A percentile compares a stretch with the other conserved stretches of the same genome.
Evolutionary conservation across 2,329 filamentous ascomycete species (phyloP).

Genomic region (Talaromyces sp.): DNA sequence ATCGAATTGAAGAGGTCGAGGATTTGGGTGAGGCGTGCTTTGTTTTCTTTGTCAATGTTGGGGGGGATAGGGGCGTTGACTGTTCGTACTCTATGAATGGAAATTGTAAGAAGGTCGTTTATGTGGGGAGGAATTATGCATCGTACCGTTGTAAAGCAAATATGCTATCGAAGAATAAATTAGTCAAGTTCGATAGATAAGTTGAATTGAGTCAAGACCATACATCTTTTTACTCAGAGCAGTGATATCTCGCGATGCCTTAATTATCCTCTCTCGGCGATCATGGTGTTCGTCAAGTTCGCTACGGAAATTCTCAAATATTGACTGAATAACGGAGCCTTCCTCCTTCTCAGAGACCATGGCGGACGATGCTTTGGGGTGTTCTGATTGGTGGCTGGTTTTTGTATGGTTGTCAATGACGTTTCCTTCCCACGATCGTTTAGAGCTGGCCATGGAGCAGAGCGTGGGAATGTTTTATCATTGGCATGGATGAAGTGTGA

Average conservation of each 20-base stretch:
- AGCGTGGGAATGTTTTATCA: background rate
- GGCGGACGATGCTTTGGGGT: background rate
- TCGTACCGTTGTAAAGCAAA: conserved; percentile 74
- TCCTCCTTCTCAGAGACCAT: background rate
- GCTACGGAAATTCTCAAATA: conserved; percentile 80
- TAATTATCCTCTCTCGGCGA: conserved; percentile 81
- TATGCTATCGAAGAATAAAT: conserved; percentile 53
- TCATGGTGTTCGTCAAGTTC: conserved; percentile 95
- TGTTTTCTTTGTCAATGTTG: conserved; percentile 65
- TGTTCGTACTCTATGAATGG: conserved; percentile 32
- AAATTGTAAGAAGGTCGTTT: background rate
- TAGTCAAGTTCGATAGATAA: background rate
- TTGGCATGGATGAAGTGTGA: background rate
- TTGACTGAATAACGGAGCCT: conserved; percentile 38
- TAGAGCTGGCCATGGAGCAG: conserved; percentile 12
- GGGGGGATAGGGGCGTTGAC: conserved; percentile 52
- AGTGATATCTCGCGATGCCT: conserved; percentile 84
- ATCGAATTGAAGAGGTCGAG: conserved; percentile 62
- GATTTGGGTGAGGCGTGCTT: conserved; percentile 66
- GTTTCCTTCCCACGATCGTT: conserved; percentile 14
- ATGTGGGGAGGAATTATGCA: background rate
- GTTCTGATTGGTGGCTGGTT: background rate
- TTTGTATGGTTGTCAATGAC: conserved; percentile 2
- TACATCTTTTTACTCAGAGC: conserved; percentile 96
- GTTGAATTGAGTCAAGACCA: conserved; percentile 23